phyloP scores from a whole-genome alignment of 768 basidiomycete genomes.

The Podaxis sp. region DNA sequence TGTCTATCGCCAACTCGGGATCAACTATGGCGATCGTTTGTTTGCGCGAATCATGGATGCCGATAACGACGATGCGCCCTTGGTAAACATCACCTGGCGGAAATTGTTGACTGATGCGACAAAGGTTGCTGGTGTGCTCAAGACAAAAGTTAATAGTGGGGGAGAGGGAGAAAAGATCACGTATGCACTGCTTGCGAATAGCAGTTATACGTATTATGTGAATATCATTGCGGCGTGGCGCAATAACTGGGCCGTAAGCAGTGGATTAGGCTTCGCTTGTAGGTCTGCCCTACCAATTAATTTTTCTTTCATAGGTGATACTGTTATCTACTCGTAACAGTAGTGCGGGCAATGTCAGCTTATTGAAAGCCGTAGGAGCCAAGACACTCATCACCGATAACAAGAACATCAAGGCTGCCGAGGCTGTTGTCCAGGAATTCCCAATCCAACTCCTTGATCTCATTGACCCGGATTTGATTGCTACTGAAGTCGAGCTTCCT shows the following conservation, averaged over 20 bases:
- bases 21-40: conserved; percentile 8
- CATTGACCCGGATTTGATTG: neutral
- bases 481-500: conserved; percentile 1
- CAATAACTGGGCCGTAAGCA: conserved; percentile 14
- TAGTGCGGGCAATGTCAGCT: conserved; percentile 6
- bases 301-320: neutral
- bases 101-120: conserved; percentile 11
- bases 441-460: neutral
- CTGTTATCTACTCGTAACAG: conserved; percentile 14
- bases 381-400: conserved; percentile 11
- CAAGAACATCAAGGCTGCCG: conserved; percentile 1
- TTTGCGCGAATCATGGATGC: conserved; percentile 15
- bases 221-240: conserved; percentile 14
- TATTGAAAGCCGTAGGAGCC: conserved; percentile 8
- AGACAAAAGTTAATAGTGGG: neutral
- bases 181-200: conserved; percentile 12
- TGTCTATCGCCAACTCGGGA: conserved; percentile 14
- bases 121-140: neutral
- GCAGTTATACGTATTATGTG: conserved; percentile 13
- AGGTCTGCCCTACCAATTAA: neutral
- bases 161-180: neutral
- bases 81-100: conserved; percentile 13
- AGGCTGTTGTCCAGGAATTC: conserved; percentile 2
- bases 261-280: neutral
- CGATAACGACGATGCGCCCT: conserved; percentile 3